Evolutionary conservation across 495 filamentous ascomycete genomes (phyloP), one percentile per base, ranked within the genome.

Genomic region (Beverwykella pulmonaria): DNA sequence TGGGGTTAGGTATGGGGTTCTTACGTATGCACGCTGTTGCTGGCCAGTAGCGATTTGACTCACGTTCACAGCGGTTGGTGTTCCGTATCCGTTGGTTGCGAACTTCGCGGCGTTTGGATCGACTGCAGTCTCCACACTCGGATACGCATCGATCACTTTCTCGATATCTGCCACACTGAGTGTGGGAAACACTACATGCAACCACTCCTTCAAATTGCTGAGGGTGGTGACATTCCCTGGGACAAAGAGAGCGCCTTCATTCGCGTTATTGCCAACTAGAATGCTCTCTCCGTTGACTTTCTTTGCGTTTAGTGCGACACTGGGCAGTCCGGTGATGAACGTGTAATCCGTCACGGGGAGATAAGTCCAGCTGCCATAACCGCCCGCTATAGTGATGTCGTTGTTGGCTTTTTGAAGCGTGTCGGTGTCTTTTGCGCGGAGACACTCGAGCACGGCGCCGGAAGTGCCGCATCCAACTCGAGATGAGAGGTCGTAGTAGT

Each of bases 1-100:
- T 19, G 17, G 26, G 27, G 2, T 49, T 44, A 62, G 48, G 36
- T 1, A 67, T 55, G 36, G 68, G 68, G 50, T n/a, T 41, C 80
- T 77, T 47, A 81, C 75, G 20, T 75, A 61, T 32, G 78, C 80
- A 2, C 75, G 70, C n/a, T 84, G 78, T 50, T 86, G 81, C 55
- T 86, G 82, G 5, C 79, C 79, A 0, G 78, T 82, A 6, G 75
- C 83, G 39, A 85, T 80, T 25, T 56, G 56, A 22, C 56, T 61
- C 7, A 67, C 64, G 34, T 61, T 61, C 0, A 67, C 49, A 1
- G 57, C 64, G 1, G 64, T 67, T 7, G 64, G 25, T 15, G 2
- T 10, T 9, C 41, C 30, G 8, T 29, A 14, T 2, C 63, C 63
- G 22, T 57, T 44, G n/a, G 65, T 68, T 0, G 65, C 58, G 23